Conservation (phyloP, 768 basidiomycete genomes). For the Tephrocybe sp. region DNA sequence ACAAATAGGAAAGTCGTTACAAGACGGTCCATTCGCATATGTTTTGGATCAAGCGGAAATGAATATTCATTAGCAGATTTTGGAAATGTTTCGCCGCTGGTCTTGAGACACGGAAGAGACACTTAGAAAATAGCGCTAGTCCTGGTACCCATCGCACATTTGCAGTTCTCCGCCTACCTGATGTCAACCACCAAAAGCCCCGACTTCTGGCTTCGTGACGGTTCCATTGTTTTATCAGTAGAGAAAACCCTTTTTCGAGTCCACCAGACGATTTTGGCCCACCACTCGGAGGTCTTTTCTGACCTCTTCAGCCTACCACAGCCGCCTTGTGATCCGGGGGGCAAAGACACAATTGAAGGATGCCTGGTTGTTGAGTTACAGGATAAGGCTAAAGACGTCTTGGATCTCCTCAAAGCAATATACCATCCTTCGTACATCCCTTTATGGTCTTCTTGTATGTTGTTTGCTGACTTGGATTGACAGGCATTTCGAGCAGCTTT, state of each 20-base stretch:
- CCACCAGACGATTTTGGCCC: slow-evolving; percentile 43
- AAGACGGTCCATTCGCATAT: no score
- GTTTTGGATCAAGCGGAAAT: not conserved
- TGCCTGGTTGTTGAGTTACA: slow-evolving; percentile 51
- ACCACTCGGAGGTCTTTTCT: slow-evolving; percentile 66
- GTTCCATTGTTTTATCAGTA: slow-evolving; percentile 41
- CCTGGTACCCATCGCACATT: no score
- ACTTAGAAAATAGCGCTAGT: no score
- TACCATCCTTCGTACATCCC: slow-evolving; percentile 46
- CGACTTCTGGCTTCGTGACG: slow-evolving; percentile 46
- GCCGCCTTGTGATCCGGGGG: slow-evolving; percentile 27
- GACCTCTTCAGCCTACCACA: slow-evolving; percentile 62
- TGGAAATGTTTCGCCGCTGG: no score
- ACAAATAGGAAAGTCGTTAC: no score
- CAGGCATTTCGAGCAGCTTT: slow-evolving; percentile 38
- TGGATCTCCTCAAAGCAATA: slow-evolving; percentile 47
- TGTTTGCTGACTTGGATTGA: not conserved
- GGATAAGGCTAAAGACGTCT: slow-evolving; percentile 47
- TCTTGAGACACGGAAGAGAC: no score
- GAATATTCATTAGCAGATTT: no score
- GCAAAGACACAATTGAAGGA: slow-evolving; percentile 41
- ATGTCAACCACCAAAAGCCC: slow-evolving; percentile 5
- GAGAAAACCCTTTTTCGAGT: slow-evolving; percentile 42
- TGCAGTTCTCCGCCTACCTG: not conserved
- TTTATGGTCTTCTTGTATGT: not conserved